Evolutionary conservation across 2,329 filamentous ascomycete genomes (phyloP), one percentile per base, ranked within the genome.

Genomic region (Botrytis tulipae): DNA sequence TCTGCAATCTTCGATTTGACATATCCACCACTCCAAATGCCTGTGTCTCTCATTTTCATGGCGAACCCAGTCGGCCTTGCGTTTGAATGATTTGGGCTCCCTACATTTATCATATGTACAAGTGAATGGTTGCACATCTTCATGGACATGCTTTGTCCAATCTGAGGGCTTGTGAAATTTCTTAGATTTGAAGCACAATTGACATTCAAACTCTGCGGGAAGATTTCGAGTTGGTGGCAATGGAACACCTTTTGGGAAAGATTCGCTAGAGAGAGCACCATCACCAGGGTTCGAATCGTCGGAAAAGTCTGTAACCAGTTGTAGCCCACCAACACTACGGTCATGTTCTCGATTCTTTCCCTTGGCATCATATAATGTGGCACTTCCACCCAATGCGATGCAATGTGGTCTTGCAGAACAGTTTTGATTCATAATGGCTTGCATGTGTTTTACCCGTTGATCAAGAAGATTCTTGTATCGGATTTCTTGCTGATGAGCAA

Each of bases 121-220:
- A 4, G 93, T 97, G 78, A 97, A 97, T 0, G 95, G 95, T 80
- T 96, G 93, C 1, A 97, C 90, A 80, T 98, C 95, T 82, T 97
- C 95, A 78, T 97, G 93, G 0, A 98, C 93, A 80, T 98, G 95
- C 81, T 98, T 97, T 1, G 94, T 97, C 95, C 95, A 98, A 82
- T 98, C 95, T 0, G 94, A 97, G 25, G 94, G 95, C 82, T 97
- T 97, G 78, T 91, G 89, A 78, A 96, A 94, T 78, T 90, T 93
- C 85, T 96, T 97, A 70, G 90, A 87, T 77, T 91, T 89, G 84
- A 93, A 97, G 83, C 95, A 97, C 35, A 97, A 85, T 54, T 92
- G 91, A 78, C 95, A 98, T 83, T 98, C 95, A 75, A 97, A 95
- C 79, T 95, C 91, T 5, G 94, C 93, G 0, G 95, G 95, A 10